phyloP scores from a whole-genome alignment of 805 yeast genomes.

The Kluyveromyces wickerhamii region DNA sequence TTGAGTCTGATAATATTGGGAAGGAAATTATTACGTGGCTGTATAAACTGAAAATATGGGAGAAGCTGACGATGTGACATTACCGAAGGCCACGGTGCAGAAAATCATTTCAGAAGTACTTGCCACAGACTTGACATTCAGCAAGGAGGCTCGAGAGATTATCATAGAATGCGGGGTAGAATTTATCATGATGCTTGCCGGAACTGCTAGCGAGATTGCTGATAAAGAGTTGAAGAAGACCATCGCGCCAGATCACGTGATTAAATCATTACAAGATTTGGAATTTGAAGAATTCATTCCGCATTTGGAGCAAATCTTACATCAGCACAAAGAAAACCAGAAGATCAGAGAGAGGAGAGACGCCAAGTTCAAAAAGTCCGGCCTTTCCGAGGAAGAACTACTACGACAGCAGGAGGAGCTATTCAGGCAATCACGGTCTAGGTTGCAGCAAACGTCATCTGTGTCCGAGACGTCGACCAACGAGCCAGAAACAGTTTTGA shows the following conservation, averaged over 20 bases:
- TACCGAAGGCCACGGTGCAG: slow-evolving; percentile 81
- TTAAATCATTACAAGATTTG: slow-evolving; percentile 77
- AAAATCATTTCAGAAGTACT: slow-evolving; percentile 86
- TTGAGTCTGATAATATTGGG: too few species aligned
- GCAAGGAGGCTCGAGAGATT: slow-evolving; percentile 91
- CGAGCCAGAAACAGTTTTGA: slow-evolving; percentile 8
- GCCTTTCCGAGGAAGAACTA: slow-evolving; percentile 86
- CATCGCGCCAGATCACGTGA: slow-evolving; percentile 92
- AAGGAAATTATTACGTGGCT: too few species aligned
- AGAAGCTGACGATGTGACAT: slow-evolving; percentile 34
- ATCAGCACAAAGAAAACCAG: slow-evolving; percentile 80
- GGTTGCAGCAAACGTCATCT: slow-evolving; percentile 36
- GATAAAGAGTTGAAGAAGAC: slow-evolving; percentile 95
- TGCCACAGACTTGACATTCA: slow-evolving; percentile 79
- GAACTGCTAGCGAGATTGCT: slow-evolving; percentile 92
- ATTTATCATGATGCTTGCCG: slow-evolving; percentile 88
- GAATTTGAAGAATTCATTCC: slow-evolving; percentile 84
- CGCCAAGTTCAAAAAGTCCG: slow-evolving; percentile 88
- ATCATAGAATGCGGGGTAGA: slow-evolving; percentile 94
- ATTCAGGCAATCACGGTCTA: slow-evolving; percentile 68
- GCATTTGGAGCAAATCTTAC: slow-evolving; percentile 67
- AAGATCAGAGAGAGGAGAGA: slow-evolving; percentile 87
- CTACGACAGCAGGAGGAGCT: slow-evolving; percentile 87
- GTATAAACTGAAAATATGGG: too few species aligned
- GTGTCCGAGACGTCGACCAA: slow-evolving; percentile 3